Base-by-base conservation (phyloP, 2,329 filamentous ascomycete species). In the Exophiala viscosa region DNA sequence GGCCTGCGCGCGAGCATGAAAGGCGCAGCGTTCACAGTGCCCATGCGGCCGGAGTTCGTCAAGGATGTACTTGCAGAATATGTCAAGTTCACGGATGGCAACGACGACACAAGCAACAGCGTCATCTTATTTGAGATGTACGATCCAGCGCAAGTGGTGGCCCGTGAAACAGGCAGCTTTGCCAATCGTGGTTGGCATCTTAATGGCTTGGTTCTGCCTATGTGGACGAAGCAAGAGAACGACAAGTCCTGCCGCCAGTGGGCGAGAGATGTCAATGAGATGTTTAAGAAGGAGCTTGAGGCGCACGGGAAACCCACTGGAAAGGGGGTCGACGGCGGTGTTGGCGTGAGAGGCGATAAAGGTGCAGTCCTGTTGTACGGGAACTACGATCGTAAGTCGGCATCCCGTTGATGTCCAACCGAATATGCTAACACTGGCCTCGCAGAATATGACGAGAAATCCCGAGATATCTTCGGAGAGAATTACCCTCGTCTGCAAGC, bases 111-210 rank as follows among this genome's bases (percentile, higher is more conserved):
- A 0, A 66, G 70, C 3, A 55, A 67, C 10, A 67, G 60, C 35
- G 50, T 66, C 1, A 60, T 75, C 2, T 63, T 72, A 1, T 70
- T 75, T 3, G 76, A 80, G 55, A 66, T 73, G 18, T 69, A 71
- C 18, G 69, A 76, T 15, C 70, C 71, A 48, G 60, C 64, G 3
- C 71, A 73, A 59, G 65, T 73, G 18, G 65, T 75, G 3, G 60
- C 66, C 0, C 57, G 66, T 1, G 55, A 65, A 2, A 68, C 66
- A 1, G 79, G 71, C 5, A 71, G 76, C 0, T 76, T 76, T 50
- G 72, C 74, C 3, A 76, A 73, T 54, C 69, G 76, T 3, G 74
- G 72, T 6, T 61, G 62, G 5, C 73, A 74, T 34, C 74, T 74
- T 55, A 75, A 78, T 43, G 70, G 70, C 1, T 64, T 73, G 46